Conservation (phyloP, 2,329 filamentous ascomycete species). For the Nigrospora osmanthi region DNA sequence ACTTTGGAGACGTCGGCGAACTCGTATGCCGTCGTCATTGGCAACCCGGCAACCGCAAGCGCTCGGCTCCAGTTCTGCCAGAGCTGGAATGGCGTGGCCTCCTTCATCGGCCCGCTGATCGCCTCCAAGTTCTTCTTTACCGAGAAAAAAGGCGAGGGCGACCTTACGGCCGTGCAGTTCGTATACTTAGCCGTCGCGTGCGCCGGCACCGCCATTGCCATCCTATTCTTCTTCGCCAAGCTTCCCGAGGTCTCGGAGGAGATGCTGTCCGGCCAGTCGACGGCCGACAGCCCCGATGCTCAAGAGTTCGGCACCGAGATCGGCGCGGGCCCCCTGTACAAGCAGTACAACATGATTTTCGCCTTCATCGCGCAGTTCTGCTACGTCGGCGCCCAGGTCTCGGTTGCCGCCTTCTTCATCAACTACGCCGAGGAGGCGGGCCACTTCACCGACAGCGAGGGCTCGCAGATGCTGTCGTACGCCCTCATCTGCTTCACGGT, state of each 20-base stretch:
- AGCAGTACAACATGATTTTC: constrained; percentile 48
- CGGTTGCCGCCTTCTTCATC: constrained; percentile 37
- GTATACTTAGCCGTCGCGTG: constrained; percentile 47
- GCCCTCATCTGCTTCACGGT: constrained; percentile 64
- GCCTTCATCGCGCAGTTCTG: constrained; percentile 48
- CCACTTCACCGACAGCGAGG: constrained; percentile 39
- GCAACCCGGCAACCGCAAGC: constrained; percentile 44
- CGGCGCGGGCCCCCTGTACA: constrained; percentile 37
- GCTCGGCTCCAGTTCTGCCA: constrained; percentile 46
- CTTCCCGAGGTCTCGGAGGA: constrained; percentile 36
- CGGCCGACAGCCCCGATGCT: constrained; percentile 44
- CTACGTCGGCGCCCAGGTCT: constrained; percentile 46
- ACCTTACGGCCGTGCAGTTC: constrained; percentile 47
- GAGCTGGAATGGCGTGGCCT: constrained; percentile 45
- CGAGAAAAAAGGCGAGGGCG: constrained; percentile 27
- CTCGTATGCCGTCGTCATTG: constrained; percentile 35
- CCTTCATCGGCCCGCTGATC: constrained; percentile 44
- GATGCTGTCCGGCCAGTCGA: not conserved
- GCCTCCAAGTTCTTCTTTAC: constrained; percentile 48
- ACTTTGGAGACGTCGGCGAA: constrained; percentile 46
- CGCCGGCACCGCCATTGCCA: constrained; percentile 43
- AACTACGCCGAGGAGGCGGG: constrained; percentile 21
- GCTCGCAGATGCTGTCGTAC: constrained; percentile 59
- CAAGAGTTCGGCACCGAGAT: constrained; percentile 34
- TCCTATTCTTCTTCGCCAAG: constrained; percentile 41